phyloP scores from a whole-genome alignment of 305 asterid species.

The Fraxinus albicans region DNA sequence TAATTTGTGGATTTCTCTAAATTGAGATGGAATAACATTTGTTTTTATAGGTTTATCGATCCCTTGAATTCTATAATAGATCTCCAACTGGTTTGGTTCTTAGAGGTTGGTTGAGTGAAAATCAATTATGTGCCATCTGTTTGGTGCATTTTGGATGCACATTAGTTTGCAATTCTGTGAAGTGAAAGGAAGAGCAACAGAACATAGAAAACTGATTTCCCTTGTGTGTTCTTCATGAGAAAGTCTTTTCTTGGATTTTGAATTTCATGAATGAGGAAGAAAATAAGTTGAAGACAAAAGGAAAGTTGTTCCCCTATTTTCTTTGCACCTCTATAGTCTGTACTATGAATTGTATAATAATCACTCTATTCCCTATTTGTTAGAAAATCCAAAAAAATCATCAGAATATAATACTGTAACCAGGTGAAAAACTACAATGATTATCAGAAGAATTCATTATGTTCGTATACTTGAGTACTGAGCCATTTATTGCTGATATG shows the following conservation, averaged over 20 bases:
- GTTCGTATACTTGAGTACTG: too few relatives aligned
- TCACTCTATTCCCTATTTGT: background rate
- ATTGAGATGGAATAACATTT: background rate
- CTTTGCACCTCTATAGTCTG: background rate
- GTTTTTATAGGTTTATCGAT: background rate
- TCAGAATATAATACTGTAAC: background rate
- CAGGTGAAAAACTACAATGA: background rate
- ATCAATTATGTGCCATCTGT: constrained; percentile 8
- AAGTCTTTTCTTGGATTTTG: background rate
- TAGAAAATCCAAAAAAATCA: background rate
- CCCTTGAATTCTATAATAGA: background rate
- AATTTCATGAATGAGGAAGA: background rate
- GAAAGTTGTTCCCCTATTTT: background rate
- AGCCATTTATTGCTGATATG: background rate
- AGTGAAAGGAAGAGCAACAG: background rate
- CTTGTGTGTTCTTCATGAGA: background rate
- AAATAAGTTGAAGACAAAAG: constrained; percentile 1
- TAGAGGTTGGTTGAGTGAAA: constrained; percentile 5
- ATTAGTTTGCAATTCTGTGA: constrained; percentile 8
- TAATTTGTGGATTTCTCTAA: background rate
- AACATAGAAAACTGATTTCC: background rate
- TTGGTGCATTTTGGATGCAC: constrained; percentile 19
- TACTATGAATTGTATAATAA: background rate
- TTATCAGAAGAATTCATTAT: background rate
- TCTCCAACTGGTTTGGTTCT: background rate